These are phyloP conservation scores for Trichoderma oligosporum DNA, from an alignment of 2,329 filamentous ascomycete species.

Conservation along the genomic window DNA sequence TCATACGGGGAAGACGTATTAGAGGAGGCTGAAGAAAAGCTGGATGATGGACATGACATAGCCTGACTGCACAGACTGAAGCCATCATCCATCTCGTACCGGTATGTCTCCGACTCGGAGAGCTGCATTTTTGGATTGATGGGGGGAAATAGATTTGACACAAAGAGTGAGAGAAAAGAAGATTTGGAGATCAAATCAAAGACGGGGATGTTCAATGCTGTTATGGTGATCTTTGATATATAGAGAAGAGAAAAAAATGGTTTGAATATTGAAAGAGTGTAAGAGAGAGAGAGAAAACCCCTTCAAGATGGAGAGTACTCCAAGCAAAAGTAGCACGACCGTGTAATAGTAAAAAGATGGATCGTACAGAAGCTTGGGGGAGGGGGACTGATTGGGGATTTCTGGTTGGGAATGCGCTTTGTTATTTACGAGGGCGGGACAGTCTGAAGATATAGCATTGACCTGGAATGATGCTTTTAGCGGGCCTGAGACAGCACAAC, in stretches of 20 bases:
- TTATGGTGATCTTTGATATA: conserved; percentile 1
- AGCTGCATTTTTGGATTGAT: conserved; percentile 35
- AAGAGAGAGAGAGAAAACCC: conserved; percentile 12
- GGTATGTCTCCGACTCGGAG: conserved; percentile 34
- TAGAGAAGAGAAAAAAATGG: neutral
- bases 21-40: conserved; percentile 41
- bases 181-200: neutral
- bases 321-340: conserved; percentile 15
- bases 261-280: conserved; percentile 19
- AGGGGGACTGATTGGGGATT: conserved; percentile 22
- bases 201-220: neutral
- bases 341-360: conserved; percentile 19
- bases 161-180: conserved; percentile 2
- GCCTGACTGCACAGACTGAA: conserved; percentile 37
- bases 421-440: conserved; percentile 33
- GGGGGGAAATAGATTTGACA: neutral
- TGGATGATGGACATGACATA: conserved; percentile 36
- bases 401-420: conserved; percentile 37
- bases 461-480: conserved; percentile 38
- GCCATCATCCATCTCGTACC: conserved; percentile 40
- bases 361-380: conserved; percentile 17
- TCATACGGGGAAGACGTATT: conserved; percentile 39
- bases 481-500: conserved; percentile 35
- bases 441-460: conserved; percentile 41
- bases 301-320: conserved; percentile 19